Evolutionary conservation across 2,329 filamentous ascomycete species (phyloP).

Genomic region (Aspergillus ustus): DNA sequence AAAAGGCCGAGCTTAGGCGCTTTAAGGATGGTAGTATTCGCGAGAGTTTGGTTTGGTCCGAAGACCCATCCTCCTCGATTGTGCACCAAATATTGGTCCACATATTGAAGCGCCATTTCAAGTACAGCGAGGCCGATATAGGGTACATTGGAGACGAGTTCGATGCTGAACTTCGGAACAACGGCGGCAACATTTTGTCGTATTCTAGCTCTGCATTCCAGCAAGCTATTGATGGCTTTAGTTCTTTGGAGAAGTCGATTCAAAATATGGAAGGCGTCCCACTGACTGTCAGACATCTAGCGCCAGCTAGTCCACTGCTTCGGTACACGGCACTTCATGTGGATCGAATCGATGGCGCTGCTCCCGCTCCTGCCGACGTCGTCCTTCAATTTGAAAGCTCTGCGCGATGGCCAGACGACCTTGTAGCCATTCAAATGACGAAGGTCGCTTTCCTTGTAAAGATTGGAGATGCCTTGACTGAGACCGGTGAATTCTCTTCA

Average conservation of each 20-base stretch:
- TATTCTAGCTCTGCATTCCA: conserved; percentile 63
- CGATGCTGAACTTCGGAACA: conserved; percentile 39
- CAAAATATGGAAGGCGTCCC: conserved; percentile 81
- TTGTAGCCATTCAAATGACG: conserved; percentile 87
- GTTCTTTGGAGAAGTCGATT: conserved; percentile 74
- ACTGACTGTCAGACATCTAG: conserved; percentile 80
- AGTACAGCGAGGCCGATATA: conserved; percentile 60
- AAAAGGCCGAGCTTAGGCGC: conserved; percentile 86
- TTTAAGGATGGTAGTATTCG: conserved; percentile 95
- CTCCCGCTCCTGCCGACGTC: conserved; percentile 68
- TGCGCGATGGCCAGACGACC: conserved; percentile 88
- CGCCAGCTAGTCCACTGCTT: conserved; percentile 71
- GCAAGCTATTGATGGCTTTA: conserved; percentile 70
- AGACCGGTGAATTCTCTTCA: conserved; percentile 63
- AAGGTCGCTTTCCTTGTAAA: conserved; percentile 85
- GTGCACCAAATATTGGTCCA: conserved; percentile 80
- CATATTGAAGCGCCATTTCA: conserved; percentile 71
- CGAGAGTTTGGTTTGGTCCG: conserved; percentile 86
- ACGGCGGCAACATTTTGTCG: conserved; percentile 43
- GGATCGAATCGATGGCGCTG: conserved; percentile 29
- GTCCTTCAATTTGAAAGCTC: conserved; percentile 93
- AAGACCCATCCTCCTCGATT: conserved; percentile 66
- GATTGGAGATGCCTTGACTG: conserved; percentile 73
- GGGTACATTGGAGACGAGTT: conserved; percentile 57
- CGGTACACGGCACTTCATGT: conserved; percentile 66